Percentiles rank a stretch among this genome's conserved stretches.
Evolutionary conservation across 768 basidiomycete genomes (phyloP).

Genomic region (Mycena galopus): DNA sequence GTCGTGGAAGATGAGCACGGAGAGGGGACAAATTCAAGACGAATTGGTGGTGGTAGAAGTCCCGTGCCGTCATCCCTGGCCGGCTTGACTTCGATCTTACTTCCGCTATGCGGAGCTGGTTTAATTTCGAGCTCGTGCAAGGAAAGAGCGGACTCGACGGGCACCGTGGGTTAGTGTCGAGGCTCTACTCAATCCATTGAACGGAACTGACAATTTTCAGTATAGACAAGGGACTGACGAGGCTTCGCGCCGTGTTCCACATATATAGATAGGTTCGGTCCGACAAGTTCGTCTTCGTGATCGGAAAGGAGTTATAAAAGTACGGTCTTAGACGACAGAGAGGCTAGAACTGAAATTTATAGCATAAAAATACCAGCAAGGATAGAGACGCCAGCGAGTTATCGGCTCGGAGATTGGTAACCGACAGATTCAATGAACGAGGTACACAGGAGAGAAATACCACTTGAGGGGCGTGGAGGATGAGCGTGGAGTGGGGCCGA

Average conservation of each 20-base stretch:
- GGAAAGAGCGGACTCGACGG: conserved; percentile 12
- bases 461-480: conserved; percentile 6
- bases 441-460: conserved; percentile 9
- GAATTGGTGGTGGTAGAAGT: conserved; percentile 13
- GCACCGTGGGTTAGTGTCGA: conserved; percentile 12
- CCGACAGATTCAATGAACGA: neutral
- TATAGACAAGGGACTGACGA: conserved; percentile 2
- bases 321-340: too few species aligned
- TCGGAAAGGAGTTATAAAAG: neutral
- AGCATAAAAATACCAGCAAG: neutral
- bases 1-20: conserved; percentile 9
- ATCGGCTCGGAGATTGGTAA: neutral
- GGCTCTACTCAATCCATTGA: conserved; percentile 14
- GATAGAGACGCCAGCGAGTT: neutral
- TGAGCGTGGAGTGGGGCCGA: conserved; percentile 6
- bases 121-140: conserved; percentile 4
- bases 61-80: conserved; percentile 10
- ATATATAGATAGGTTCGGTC: conserved; percentile 7
- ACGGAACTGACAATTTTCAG: conserved; percentile 8
- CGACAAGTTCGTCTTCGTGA: conserved; percentile 8
- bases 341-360: neutral
- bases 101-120: conserved; percentile 7
- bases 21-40: conserved; percentile 7
- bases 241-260: conserved; percentile 8
- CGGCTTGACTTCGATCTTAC: conserved; percentile 1